Percentiles rank a stretch among this genome's conserved stretches.
Conservation (phyloP, 2,329 filamentous ascomycete genomes). For the Ascochyta pisi region DNA sequence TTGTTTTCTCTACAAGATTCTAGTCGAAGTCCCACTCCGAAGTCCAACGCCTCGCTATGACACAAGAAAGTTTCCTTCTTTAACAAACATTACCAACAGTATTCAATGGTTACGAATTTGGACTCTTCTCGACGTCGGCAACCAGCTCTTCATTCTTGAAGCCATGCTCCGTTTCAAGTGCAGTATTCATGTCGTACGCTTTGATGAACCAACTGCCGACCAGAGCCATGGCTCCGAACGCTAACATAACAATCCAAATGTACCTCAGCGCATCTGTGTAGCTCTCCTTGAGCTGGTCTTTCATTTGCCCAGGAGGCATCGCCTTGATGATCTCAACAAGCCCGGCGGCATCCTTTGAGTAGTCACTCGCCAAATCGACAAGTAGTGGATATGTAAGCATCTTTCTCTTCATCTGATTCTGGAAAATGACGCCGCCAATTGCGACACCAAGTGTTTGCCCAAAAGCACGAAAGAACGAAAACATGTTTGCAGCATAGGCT, state of each 20-base stretch:
- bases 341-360: slow-evolving; percentile 64
- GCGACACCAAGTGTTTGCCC: slow-evolving; percentile 72
- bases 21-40: too few relatives aligned
- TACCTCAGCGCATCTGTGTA: slow-evolving; percentile 63
- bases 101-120: too few relatives aligned
- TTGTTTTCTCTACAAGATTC: too few relatives aligned
- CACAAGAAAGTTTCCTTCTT: too few relatives aligned
- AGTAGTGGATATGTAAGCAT: slow-evolving; percentile 58
- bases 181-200: slow-evolving; percentile 54
- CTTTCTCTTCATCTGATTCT: slow-evolving; percentile 58
- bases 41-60: too few relatives aligned
- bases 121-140: slow-evolving; percentile 30
- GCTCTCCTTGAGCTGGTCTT: slow-evolving; percentile 50
- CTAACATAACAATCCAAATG: slow-evolving; percentile 65
- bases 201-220: slow-evolving; percentile 62
- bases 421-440: slow-evolving; percentile 72
- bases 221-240: slow-evolving; percentile 59
- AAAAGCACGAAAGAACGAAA: slow-evolving; percentile 70
- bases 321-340: slow-evolving; percentile 65
- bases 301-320: slow-evolving; percentile 58
- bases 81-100: too few relatives aligned
- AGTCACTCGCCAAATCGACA: slow-evolving; percentile 56
- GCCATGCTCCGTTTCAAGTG: slow-evolving; percentile 57
- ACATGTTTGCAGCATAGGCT: slow-evolving; percentile 68
- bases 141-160: slow-evolving; percentile 50